Base-by-base conservation (phyloP, 352 stramenopile genomes). In the Lagenidium giganteum region DNA sequence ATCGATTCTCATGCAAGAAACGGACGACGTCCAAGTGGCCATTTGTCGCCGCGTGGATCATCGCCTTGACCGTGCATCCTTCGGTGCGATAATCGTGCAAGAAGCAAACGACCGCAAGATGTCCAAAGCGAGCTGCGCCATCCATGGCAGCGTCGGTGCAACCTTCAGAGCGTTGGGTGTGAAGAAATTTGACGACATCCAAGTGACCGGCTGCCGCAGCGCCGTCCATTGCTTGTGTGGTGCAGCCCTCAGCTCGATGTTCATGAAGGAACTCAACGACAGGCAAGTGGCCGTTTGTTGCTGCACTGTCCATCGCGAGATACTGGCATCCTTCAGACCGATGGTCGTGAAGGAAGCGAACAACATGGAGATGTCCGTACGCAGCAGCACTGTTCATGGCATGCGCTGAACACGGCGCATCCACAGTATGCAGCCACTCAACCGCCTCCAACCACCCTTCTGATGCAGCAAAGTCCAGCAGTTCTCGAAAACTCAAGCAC, bases 41-140 rank as follows among this genome's bases (percentile, higher is more conserved):
- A 26, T 55, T 27, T 27, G 55, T 64, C 1, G 67, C 74, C 13
- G 58, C 69, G 38, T 62, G 45, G 31, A 59, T 27, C 54, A 63
- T 63, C 8, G 20, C 41, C 7, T 62, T 33, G 8, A 45, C 27
- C 16, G 54, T 64, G 23, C 54, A 64, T 11, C 44, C 50, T 59
- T 58, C 54, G 16, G 42, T 23, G 14, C 50, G 37, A 32, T 59
- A n/a, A 1, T 7, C 16, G 14, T 47, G 18, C 3, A 64, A 38
- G 18, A 50, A 64, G 21, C 51, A n/a, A 13, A 64, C 27, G 14
- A 58, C 55, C 8, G 14, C 11, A 1, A 64, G 31, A 18, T 54
- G 23, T 11, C 54, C 54, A 14, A 21, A 14, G 25, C 45, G 50
- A 28, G 54, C 48, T 2, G 54, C 54, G 9, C 42, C 24, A 32